Conservation (phyloP, 1,139 yeast species). For the Magnusiomyces fungicola region DNA sequence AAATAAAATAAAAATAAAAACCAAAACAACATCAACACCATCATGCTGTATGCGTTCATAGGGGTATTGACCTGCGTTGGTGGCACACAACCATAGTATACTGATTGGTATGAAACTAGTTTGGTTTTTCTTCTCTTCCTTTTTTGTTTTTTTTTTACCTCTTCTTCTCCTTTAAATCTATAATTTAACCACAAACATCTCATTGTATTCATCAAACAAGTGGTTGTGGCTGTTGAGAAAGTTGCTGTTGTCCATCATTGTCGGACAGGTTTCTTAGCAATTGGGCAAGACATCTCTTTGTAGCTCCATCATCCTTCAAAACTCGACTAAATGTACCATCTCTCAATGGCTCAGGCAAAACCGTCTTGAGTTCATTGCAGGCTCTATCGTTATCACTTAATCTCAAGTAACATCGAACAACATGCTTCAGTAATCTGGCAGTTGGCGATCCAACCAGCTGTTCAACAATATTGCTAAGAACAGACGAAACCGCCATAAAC, state of each 20-base stretch:
- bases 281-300: conserved; percentile 82
- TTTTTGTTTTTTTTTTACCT: no score
- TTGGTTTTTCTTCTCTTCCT: no score
- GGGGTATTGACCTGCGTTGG: no score
- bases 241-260: conserved; percentile 11
- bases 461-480: conserved; percentile 80
- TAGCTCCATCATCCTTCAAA: conserved; percentile 79
- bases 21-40: no score
- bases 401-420: conserved; percentile 87
- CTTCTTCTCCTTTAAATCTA: no score
- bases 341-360: conserved; percentile 78
- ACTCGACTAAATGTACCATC: conserved; percentile 84
- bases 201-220: no score
- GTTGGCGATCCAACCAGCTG: conserved; percentile 67
- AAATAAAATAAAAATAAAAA: no score
- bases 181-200: no score
- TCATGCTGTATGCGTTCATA: no score
- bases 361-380: conserved; percentile 74
- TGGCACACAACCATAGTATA: no score
- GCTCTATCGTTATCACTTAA: conserved; percentile 88
- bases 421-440: conserved; percentile 82
- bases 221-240: no score
- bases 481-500: conserved; percentile 89
- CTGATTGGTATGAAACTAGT: no score
- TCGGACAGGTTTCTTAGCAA: conserved; percentile 60